These are phyloP conservation scores for Anisogramma anomala DNA, from an alignment of 2,329 filamentous ascomycete genomes.

Conservation along the genomic window DNA sequence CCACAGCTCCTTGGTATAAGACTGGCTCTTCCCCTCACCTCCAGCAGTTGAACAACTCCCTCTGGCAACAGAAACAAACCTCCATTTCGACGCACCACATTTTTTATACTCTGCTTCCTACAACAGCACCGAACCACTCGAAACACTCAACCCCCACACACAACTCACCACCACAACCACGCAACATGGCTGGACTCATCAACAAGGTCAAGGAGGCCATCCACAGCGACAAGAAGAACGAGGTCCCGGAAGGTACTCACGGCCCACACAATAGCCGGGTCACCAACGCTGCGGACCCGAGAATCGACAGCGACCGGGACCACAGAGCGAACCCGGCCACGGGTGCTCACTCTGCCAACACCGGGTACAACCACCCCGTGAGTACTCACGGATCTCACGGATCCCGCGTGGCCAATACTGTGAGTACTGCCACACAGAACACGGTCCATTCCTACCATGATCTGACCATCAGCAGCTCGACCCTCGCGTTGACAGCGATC, in stretches of 20 bases:
- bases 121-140: background rate
- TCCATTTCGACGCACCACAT: too few species aligned
- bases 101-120: background rate
- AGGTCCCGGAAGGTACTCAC: constrained; percentile 21
- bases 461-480: too few species aligned
- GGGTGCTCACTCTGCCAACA: constrained; percentile 15
- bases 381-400: constrained; percentile 31
- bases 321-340: constrained; percentile 18
- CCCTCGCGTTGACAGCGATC: constrained; percentile 41
- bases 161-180: constrained; percentile 11
- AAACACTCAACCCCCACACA: constrained; percentile 5
- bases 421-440: too few species aligned
- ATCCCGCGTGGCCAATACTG: constrained; percentile 33
- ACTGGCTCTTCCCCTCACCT: background rate
- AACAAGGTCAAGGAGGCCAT: constrained; percentile 50
- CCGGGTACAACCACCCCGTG: constrained; percentile 21
- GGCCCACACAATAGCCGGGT: constrained; percentile 24
- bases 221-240: constrained; percentile 29
- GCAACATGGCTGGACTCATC: constrained; percentile 44
- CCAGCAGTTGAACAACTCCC: background rate
- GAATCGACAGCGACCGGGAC: constrained; percentile 29
- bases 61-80: too few species aligned
- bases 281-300: constrained; percentile 28
- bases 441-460: too few species aligned
- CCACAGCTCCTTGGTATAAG: background rate